phyloP scores from a whole-genome alignment of 1,284 basidiomycete species.

The Omphalotus olearius region DNA sequence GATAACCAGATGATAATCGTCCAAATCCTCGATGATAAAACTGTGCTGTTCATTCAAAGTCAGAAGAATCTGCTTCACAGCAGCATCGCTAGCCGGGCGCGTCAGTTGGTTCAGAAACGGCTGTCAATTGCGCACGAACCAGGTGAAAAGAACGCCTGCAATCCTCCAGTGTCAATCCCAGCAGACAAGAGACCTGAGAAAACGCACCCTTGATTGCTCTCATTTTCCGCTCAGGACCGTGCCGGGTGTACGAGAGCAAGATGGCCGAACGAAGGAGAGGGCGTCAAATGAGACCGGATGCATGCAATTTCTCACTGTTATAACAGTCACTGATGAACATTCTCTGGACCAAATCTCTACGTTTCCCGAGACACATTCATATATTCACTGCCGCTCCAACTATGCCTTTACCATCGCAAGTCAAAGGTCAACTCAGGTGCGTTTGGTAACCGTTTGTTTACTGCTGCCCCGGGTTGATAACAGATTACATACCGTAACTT shows the following conservation, averaged over 20 bases:
- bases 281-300: too few species aligned
- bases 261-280: too few species aligned
- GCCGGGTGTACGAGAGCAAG: too few species aligned
- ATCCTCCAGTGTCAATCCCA: constrained; percentile 2
- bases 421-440: constrained; percentile 25
- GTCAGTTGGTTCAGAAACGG: background rate
- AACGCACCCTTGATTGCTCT: constrained; percentile 61
- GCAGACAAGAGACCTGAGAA: constrained; percentile 1
- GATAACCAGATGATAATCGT: constrained; percentile 82
- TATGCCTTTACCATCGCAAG: constrained; percentile 27
- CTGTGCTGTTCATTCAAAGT: constrained; percentile 74
- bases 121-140: constrained; percentile 38
- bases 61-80: constrained; percentile 86
- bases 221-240: constrained; percentile 29
- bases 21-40: constrained; percentile 86
- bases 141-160: constrained; percentile 69
- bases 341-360: too few species aligned
- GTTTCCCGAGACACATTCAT: too few species aligned
- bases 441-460: constrained; percentile 15
- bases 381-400: background rate
- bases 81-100: constrained; percentile 68
- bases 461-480: too few species aligned
- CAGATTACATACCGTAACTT: background rate
- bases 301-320: too few species aligned
- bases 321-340: too few species aligned